These are phyloP conservation scores for Emergomyces orientalis DNA, from an alignment of 2,329 filamentous ascomycete species.

Conservation along the genomic window DNA sequence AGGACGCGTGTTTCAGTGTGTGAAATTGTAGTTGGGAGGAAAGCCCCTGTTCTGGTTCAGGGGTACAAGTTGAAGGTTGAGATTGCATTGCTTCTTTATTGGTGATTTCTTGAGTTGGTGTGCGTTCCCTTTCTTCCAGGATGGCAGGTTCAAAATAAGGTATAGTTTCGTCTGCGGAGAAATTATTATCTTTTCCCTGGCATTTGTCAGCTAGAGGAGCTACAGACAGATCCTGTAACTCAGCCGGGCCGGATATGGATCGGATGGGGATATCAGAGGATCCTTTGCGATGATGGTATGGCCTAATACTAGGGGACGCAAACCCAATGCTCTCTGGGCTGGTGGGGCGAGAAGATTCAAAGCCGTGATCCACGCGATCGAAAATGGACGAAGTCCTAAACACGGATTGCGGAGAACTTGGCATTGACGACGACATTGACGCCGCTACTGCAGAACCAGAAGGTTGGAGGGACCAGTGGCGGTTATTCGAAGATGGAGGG, in stretches of 20 bases:
- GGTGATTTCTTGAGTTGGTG: background rate
- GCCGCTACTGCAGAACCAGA: slow-evolving; percentile 51
- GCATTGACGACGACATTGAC: slow-evolving; percentile 59
- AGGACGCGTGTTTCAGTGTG: slow-evolving; percentile 55
- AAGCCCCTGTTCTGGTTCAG: background rate
- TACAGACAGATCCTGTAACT: background rate
- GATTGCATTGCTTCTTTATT: background rate
- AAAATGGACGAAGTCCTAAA: slow-evolving; percentile 67
- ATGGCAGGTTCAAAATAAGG: slow-evolving; percentile 27
- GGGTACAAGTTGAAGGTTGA: background rate
- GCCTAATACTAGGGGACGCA: slow-evolving; percentile 55
- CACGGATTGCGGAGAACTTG: slow-evolving; percentile 71
- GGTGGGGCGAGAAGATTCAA: slow-evolving; percentile 62
- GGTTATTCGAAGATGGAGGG: slow-evolving; percentile 38
- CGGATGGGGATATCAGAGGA: slow-evolving; percentile 48
- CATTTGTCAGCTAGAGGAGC: background rate
- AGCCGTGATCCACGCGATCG: slow-evolving; percentile 56
- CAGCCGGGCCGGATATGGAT: slow-evolving; percentile 14
- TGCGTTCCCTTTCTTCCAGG: slow-evolving; percentile 32
- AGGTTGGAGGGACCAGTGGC: slow-evolving; percentile 58
- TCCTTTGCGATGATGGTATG: slow-evolving; percentile 47
- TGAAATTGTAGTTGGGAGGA: slow-evolving; percentile 26
- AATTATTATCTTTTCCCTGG: background rate
- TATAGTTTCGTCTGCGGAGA: background rate
- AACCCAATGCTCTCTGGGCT: slow-evolving; percentile 69